phyloP scores from a whole-genome alignment of 495 filamentous ascomycete genomes.

The Oidiodendron maius region DNA sequence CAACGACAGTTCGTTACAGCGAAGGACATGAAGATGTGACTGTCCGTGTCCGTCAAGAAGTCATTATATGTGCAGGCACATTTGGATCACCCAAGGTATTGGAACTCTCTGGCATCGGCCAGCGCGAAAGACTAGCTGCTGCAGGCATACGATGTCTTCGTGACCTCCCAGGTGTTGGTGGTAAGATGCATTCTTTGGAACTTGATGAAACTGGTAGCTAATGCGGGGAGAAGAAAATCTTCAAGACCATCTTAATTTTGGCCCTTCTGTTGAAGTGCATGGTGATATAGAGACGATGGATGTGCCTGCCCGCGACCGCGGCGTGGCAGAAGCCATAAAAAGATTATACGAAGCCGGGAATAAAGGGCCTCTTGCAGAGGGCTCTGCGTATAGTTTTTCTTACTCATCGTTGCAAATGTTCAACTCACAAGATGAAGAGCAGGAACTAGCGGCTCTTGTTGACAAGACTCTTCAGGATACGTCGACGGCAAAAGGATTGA shows the following conservation, averaged over 20 bases:
- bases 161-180: neutral
- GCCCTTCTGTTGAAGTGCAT: neutral
- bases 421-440: neutral
- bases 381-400: neutral
- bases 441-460: neutral
- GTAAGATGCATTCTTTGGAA: no score
- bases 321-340: neutral
- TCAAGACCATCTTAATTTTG: neutral
- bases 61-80: neutral
- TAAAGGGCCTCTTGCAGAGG: neutral
- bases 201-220: no score
- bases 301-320: no score
- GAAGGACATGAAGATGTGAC: neutral
- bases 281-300: neutral
- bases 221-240: no score
- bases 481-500: neutral
- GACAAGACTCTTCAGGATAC: neutral
- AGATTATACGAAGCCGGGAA: neutral
- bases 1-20: neutral
- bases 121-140: neutral
- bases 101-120: neutral
- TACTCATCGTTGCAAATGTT: neutral
- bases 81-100: neutral
- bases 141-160: neutral
- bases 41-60: neutral